Evolutionary conservation across 108 stramenopile species (phyloP), one percentile per base, ranked within the genome.

Genomic region (Cyclotella kingstonii): DNA sequence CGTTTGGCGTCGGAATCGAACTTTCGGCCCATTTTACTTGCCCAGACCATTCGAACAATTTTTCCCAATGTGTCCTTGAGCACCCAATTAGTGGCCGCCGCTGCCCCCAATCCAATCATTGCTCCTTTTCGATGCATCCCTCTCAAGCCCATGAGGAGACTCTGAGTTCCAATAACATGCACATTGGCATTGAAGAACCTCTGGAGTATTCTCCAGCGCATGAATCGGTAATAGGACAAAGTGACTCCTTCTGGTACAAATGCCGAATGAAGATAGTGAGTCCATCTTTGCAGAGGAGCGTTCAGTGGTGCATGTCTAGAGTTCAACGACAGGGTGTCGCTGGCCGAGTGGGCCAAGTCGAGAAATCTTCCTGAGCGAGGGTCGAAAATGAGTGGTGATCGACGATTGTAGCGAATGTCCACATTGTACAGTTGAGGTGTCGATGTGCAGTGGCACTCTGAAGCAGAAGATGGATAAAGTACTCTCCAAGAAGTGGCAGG

Each of bases 1-100:
- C 93, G 77, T 59, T 97, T 97, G 18, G 96, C 94, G 68, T 97
- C 94, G 19, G 81, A 76, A 71, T 97, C 96, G 66, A 97, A 97
- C 35, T 87, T 80, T 27, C 94, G 68, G 17, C 96, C 96, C 94
- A 95, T 93, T 60, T 79, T 81, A n/a, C 77, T 78, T 4, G 96
- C 96, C 96, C 96, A 97, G n/a, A 91, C 35, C 78, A 97, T 84
- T 3, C 96, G 81, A 12, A 81, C 86, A 8, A 95, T 64, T 66
- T 95, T 97, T 3, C 96, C 96, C 5, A 97, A 68, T 11, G 92
- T 90, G 68, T 97, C 96, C 49, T 97, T 97, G 29, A 95, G 76
- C 3, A 97, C 91, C 96, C 96, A 97, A 71, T 90, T 94, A 40
- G 93, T 66, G 2, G 95, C 94, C 9, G 96, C 96, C 9, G 90